Evolutionary conservation across 768 basidiomycete genomes (phyloP).

Genomic region (Mycena latifolia): DNA sequence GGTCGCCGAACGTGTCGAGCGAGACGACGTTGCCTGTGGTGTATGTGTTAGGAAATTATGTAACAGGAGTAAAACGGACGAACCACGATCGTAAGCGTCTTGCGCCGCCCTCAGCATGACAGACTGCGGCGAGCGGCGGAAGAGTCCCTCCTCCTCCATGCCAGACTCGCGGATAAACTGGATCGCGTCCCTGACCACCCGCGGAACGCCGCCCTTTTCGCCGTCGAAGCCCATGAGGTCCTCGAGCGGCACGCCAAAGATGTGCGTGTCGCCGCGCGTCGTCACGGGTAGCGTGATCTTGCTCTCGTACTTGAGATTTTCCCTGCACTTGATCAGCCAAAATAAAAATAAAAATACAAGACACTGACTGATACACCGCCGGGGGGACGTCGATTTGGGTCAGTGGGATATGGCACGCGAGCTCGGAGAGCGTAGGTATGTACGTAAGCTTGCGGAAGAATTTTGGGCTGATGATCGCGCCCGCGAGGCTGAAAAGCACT

Average conservation of each 20-base stretch:
- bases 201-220: slow-evolving; percentile 86
- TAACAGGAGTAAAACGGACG: not conserved
- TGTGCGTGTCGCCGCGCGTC: slow-evolving; percentile 59
- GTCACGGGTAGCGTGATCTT: slow-evolving; percentile 76
- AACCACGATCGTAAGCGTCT: slow-evolving; percentile 88
- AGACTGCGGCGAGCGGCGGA: slow-evolving; percentile 85
- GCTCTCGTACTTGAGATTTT: slow-evolving; percentile 82
- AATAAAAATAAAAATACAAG: not conserved
- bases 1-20: slow-evolving; percentile 79
- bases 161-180: slow-evolving; percentile 79
- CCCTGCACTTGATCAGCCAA: slow-evolving; percentile 56
- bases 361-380: slow-evolving; percentile 81
- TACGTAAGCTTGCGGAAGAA: slow-evolving; percentile 90
- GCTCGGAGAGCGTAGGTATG: slow-evolving; percentile 79
- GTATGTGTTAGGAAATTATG: slow-evolving; percentile 12
- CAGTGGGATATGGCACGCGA: slow-evolving; percentile 83
- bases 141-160: slow-evolving; percentile 82
- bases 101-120: slow-evolving; percentile 78
- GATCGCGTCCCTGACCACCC: slow-evolving; percentile 82
- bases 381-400: slow-evolving; percentile 90
- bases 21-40: slow-evolving; percentile 82
- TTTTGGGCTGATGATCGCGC: slow-evolving; percentile 91
- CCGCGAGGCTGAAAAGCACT: slow-evolving; percentile 93
- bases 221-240: slow-evolving; percentile 88
- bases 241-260: slow-evolving; percentile 87